Conservation (phyloP, 805 yeast genomes). For the Spathaspora sp. region DNA sequence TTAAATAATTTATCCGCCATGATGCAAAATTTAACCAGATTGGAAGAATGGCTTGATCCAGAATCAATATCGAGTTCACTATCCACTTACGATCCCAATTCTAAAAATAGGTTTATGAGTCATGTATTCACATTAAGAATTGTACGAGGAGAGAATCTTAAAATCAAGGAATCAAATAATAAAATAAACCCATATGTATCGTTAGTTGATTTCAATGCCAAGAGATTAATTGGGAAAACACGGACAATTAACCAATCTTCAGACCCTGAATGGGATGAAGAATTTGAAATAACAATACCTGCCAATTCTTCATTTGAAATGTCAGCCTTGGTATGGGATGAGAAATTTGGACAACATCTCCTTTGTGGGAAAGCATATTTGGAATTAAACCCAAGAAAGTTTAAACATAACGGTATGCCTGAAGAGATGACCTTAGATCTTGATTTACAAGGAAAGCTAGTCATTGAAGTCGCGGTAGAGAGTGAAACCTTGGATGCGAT, state of each 20-base stretch:
- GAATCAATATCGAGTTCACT: constrained; percentile 48
- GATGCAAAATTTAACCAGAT: constrained; percentile 42
- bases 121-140: constrained; percentile 64
- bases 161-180: constrained; percentile 15
- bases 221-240: constrained; percentile 64
- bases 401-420: constrained; percentile 66
- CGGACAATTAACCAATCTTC: constrained; percentile 55
- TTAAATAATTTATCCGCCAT: constrained; percentile 62
- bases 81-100: constrained; percentile 26
- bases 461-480: constrained; percentile 70
- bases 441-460: constrained; percentile 65
- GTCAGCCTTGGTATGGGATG: constrained; percentile 71
- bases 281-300: constrained; percentile 54
- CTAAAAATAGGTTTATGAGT: constrained; percentile 32
- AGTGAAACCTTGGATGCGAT: constrained; percentile 76
- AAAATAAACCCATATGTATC: constrained; percentile 62
- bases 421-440: constrained; percentile 55
- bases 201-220: constrained; percentile 51
- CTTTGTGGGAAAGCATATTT: constrained; percentile 64
- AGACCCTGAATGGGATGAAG: constrained; percentile 86
- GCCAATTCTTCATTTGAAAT: constrained; percentile 44
- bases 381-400: constrained; percentile 58
- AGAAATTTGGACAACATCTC: constrained; percentile 50
- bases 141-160: constrained; percentile 56
- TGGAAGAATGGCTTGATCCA: constrained; percentile 58